Conservation (phyloP, 2,329 filamentous ascomycete species). For the Keithomyces neogunnii region DNA sequence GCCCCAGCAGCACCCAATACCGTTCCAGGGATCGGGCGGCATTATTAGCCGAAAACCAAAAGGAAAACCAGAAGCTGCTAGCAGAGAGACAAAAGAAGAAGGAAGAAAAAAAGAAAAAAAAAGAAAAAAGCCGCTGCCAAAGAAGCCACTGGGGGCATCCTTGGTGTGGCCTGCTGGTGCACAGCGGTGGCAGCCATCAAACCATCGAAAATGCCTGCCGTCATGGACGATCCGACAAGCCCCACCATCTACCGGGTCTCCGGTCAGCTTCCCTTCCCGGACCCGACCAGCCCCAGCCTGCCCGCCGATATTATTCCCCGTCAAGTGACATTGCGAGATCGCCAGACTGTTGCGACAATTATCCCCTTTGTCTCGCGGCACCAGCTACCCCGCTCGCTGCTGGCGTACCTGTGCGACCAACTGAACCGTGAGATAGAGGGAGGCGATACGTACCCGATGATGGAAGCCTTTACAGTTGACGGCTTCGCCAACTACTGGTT, state of each 20-base stretch:
- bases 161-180: too few relatives aligned
- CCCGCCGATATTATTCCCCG: conserved; percentile 62
- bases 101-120: not conserved
- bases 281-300: conserved; percentile 51
- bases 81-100: not conserved
- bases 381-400: conserved; percentile 66
- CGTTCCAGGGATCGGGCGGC: not conserved
- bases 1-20: not conserved
- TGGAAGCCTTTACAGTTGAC: conserved; percentile 63
- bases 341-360: conserved; percentile 74
- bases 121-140: too few relatives aligned
- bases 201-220: conserved; percentile 56
- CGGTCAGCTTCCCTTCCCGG: conserved; percentile 57
- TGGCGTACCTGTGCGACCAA: conserved; percentile 73
- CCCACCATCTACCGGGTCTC: conserved; percentile 63
- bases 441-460: conserved; percentile 88
- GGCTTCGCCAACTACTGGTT: conserved; percentile 83
- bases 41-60: not conserved
- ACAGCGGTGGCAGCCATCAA: too few relatives aligned
- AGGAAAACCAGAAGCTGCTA: not conserved
- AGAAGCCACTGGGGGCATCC: too few relatives aligned
- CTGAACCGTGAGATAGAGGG: conserved; percentile 86
- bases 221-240: conserved; percentile 67
- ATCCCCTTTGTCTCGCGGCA: conserved; percentile 72
- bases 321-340: conserved; percentile 75